phyloP scores from a whole-genome alignment of 306 rosid genomes.

The Medicago arabica region DNA sequence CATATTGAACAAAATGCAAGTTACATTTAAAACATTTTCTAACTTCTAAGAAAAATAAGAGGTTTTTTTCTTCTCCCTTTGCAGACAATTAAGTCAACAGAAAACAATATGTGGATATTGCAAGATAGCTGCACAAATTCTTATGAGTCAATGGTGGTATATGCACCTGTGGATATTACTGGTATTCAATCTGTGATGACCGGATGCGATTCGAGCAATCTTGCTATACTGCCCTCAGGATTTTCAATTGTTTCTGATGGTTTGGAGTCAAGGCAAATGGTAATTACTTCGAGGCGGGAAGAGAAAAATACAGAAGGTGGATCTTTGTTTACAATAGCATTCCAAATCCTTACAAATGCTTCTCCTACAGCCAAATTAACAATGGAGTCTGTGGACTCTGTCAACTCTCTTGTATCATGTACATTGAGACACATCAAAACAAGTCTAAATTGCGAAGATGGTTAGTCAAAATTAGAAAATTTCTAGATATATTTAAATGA shows the following conservation, averaged over 20 bases:
- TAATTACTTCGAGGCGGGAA: conserved; percentile 74
- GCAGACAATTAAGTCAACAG: conserved; percentile 76
- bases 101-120: conserved; percentile 79
- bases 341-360: conserved; percentile 75
- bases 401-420: conserved; percentile 75
- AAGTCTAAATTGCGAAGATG: conserved; percentile 92
- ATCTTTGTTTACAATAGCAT: conserved; percentile 78
- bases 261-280: conserved; percentile 72
- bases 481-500: conserved; percentile 44
- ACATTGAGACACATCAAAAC: conserved; percentile 80
- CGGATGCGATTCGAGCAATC: conserved; percentile 86
- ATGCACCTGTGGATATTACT: conserved; percentile 73
- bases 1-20: conserved; percentile 27
- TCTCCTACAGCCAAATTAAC: conserved; percentile 90
- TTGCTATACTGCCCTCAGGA: conserved; percentile 85
- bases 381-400: conserved; percentile 83
- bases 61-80: conserved; percentile 26
- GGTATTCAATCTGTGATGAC: conserved; percentile 94
- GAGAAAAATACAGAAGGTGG: conserved; percentile 83
- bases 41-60: conserved; percentile 18
- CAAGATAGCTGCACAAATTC: conserved; percentile 93
- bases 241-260: conserved; percentile 95
- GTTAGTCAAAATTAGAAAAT: conserved; percentile 43
- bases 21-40: conserved; percentile 11
- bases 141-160: conserved; percentile 89